These are phyloP conservation scores for Neurospora crassa DNA, from an alignment of 2,329 filamentous ascomycete genomes.

Conservation along the genomic window DNA sequence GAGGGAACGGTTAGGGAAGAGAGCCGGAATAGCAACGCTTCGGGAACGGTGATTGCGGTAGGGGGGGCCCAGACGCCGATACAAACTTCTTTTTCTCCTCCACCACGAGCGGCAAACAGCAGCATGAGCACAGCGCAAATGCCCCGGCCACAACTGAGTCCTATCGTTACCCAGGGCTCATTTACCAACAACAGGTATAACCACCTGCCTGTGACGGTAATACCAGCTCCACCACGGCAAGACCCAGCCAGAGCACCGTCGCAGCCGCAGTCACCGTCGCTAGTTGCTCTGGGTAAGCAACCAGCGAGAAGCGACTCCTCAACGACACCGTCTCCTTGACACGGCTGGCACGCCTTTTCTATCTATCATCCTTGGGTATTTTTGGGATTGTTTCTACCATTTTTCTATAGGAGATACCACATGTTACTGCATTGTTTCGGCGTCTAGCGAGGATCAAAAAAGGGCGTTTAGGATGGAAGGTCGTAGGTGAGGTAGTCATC, in stretches of 20 bases:
- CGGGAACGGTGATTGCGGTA: neutral
- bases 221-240: neutral
- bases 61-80: neutral
- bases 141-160: neutral
- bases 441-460: neutral
- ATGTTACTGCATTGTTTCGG: neutral
- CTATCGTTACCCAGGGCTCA: neutral
- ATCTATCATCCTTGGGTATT: neutral
- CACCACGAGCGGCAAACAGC: neutral
- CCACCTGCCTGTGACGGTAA: neutral
- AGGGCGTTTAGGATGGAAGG: neutral
- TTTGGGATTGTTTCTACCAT: neutral
- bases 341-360: neutral
- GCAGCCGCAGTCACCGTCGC: neutral
- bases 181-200: neutral
- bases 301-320: neutral
- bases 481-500: neutral
- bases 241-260: neutral
- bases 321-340: neutral
- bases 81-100: neutral
- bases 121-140: neutral
- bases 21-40: neutral
- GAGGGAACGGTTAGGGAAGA: neutral
- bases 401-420: neutral
- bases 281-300: neutral